phyloP scores from a whole-genome alignment of 164 flowering plant species.

The Nymphaea thermarum region DNA sequence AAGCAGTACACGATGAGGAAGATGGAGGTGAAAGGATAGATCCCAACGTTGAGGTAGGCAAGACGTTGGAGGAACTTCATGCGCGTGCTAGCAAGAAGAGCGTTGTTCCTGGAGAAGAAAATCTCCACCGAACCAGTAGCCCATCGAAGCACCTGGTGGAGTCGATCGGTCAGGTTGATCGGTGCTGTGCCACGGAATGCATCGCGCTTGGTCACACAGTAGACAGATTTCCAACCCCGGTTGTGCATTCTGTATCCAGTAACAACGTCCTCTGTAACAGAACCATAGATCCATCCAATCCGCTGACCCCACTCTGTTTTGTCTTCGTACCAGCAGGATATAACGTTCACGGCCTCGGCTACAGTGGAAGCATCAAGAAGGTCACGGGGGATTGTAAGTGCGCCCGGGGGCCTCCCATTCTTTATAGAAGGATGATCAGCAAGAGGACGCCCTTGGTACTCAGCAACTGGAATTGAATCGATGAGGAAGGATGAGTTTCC shows the following conservation, averaged over 20 bases:
- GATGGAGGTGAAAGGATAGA: constrained; percentile 72
- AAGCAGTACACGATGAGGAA: constrained; percentile 79
- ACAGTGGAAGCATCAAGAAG: constrained; percentile 73
- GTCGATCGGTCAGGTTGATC: constrained; percentile 72
- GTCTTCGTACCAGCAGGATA: constrained; percentile 77
- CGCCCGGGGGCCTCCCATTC: constrained; percentile 75
- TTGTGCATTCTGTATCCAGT: constrained; percentile 85
- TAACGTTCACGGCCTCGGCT: constrained; percentile 62
- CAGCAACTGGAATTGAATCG: constrained; percentile 72
- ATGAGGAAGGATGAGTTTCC: constrained; percentile 70
- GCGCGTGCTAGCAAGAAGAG: constrained; percentile 43
- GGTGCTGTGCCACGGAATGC: constrained; percentile 91
- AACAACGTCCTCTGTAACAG: constrained; percentile 78
- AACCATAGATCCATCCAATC: constrained; percentile 85
- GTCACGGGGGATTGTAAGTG: constrained; percentile 54
- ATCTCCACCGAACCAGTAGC: constrained; percentile 88
- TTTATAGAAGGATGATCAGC: constrained; percentile 64
- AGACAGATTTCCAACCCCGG: constrained; percentile 72
- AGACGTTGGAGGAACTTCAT: constrained; percentile 60
- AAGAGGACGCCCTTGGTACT: constrained; percentile 78
- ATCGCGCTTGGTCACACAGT: constrained; percentile 69
- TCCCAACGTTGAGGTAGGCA: constrained; percentile 69
- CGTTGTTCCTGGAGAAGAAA: constrained; percentile 78
- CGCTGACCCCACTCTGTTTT: constrained; percentile 81
- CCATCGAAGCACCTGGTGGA: constrained; percentile 92